Evolutionary conservation across 345 rosid species (phyloP).

Genomic region (Sapria himalayana): DNA sequence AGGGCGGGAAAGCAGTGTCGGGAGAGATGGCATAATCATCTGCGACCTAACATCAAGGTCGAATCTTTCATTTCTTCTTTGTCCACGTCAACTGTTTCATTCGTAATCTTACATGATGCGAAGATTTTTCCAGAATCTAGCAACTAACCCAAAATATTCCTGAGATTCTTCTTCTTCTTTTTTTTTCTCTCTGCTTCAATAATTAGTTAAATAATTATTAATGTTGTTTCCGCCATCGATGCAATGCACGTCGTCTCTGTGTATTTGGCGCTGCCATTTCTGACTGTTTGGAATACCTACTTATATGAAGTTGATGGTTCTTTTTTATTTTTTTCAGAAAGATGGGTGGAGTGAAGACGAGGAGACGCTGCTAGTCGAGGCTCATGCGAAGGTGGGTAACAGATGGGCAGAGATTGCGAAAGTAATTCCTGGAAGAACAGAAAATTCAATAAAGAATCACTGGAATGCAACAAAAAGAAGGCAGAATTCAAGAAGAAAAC

Average conservation of each 20-base stretch:
- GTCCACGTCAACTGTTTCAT: background rate
- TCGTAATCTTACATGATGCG: too few species aligned
- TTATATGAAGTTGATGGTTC: slow-evolving; percentile 5
- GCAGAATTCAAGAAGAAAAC: slow-evolving; percentile 30
- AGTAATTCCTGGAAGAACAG: slow-evolving; percentile 4
- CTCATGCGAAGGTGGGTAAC: slow-evolving; percentile 5
- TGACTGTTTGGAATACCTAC: background rate
- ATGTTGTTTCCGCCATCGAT: too few species aligned
- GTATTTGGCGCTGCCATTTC: background rate
- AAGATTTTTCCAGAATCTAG: too few species aligned
- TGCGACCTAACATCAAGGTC: slow-evolving; percentile 73
- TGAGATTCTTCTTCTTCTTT: too few species aligned
- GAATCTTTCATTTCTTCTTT: background rate
- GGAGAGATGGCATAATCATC: slow-evolving; percentile 83
- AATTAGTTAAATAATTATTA: too few species aligned
- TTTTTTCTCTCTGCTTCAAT: too few species aligned
- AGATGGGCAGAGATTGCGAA: slow-evolving; percentile 7
- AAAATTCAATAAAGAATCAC: slow-evolving; percentile 21
- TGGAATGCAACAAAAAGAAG: slow-evolving; percentile 37
- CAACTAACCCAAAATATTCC: too few species aligned
- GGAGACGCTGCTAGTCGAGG: slow-evolving; percentile 5
- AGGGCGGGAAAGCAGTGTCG: slow-evolving; percentile 75
- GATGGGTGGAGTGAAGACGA: slow-evolving; percentile 18
- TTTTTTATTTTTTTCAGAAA: slow-evolving; percentile 23
- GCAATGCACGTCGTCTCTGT: too few species aligned